Evolutionary conservation across 192 early-diverging fungal species (phyloP).

Genomic region (Dissophora ornata): DNA sequence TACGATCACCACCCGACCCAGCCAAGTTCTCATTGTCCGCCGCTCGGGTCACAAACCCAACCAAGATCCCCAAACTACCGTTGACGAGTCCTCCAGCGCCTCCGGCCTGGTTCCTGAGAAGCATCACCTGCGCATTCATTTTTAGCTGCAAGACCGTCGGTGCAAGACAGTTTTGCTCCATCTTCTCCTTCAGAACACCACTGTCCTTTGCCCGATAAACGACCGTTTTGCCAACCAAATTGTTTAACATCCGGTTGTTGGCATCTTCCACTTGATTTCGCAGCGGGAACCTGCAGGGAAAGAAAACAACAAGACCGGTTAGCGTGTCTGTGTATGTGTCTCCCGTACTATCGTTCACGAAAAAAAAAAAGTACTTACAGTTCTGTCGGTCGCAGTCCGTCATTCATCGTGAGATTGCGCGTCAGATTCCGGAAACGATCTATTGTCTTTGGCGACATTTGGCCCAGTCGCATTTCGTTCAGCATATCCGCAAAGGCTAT

Average conservation of each 20-base stretch:
- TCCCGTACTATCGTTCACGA: too few species aligned
- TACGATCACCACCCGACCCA: conserved; percentile 9
- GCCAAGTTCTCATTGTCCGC: conserved; percentile 25
- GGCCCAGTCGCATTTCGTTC: conserved; percentile 86
- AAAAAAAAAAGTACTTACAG: conserved; percentile 60
- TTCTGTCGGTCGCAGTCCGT: conserved; percentile 72
- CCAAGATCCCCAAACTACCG: conserved; percentile 74
- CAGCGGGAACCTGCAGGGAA: conserved; percentile 60
- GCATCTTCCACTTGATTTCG: conserved; percentile 81
- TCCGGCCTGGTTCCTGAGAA: conserved; percentile 74
- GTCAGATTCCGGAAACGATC: conserved; percentile 60
- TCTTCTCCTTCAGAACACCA: conserved; percentile 35
- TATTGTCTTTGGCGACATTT: conserved; percentile 63
- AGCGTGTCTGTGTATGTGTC: too few species aligned
- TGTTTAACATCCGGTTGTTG: conserved; percentile 67
- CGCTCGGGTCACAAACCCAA: conserved; percentile 20
- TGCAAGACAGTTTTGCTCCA: conserved; percentile 68
- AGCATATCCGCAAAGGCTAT: conserved; percentile 80
- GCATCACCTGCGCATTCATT: conserved; percentile 84
- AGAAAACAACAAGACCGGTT: not conserved
- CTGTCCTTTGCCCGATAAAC: conserved; percentile 63
- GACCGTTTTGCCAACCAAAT: conserved; percentile 57
- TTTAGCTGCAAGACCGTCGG: conserved; percentile 75
- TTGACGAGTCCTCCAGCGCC: conserved; percentile 69
- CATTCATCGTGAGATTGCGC: conserved; percentile 59